Evolutionary conservation across 1,284 basidiomycete genomes (phyloP).

Genomic region (Macrocystidia cucumis): DNA sequence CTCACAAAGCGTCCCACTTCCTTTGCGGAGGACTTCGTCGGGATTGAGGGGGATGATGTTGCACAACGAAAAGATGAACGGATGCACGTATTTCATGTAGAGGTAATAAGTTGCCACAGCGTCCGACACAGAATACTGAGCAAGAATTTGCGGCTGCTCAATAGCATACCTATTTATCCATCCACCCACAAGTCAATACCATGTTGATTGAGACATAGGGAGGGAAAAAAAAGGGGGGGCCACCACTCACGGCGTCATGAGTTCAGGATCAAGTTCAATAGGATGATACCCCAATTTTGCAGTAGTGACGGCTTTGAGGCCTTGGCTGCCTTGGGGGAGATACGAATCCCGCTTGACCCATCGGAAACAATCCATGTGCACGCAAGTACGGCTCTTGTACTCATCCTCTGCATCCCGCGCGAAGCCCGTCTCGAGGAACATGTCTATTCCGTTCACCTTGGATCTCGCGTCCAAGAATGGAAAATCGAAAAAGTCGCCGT

Average conservation of each 20-base stretch:
- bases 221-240: not conserved
- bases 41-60: conserved; percentile 98
- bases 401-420: conserved; percentile 90
- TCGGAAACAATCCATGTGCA: conserved; percentile 99
- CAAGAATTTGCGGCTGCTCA: conserved; percentile 92
- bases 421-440: conserved; percentile 95
- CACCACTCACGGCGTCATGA: conserved; percentile 90
- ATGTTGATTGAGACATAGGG: not conserved
- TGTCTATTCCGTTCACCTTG: conserved; percentile 88
- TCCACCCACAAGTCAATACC: too few species aligned
- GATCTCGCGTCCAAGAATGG: conserved; percentile 93
- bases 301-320: conserved; percentile 96
- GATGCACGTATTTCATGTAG: conserved; percentile 99
- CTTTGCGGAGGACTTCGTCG: conserved; percentile 95
- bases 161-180: conserved; percentile 72
- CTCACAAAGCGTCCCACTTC: conserved; percentile 94
- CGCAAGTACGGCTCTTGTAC: conserved; percentile 90
- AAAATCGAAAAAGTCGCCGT: conserved; percentile 99
- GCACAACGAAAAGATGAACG: conserved; percentile 98
- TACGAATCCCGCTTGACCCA: conserved; percentile 99
- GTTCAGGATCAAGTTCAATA: conserved; percentile 95
- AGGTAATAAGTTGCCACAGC: conserved; percentile 99
- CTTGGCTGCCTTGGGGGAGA: conserved; percentile 96
- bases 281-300: conserved; percentile 97
- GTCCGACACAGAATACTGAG: conserved; percentile 99